Evolutionary conservation across 352 stramenopile species (phyloP).

Genomic region (Phytophthora ohioensis): DNA sequence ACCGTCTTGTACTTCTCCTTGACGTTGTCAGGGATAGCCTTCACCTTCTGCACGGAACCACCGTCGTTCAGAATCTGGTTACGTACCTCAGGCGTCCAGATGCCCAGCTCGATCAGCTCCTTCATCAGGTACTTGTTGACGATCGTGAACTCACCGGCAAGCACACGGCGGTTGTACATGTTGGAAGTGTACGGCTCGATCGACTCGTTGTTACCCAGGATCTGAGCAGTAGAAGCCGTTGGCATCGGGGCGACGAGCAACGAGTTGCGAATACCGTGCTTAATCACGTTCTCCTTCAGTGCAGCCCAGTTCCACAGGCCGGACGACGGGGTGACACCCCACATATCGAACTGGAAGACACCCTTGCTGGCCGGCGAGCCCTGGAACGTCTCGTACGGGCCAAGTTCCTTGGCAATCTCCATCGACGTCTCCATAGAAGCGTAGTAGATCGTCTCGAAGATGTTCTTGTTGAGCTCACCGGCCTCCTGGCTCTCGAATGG

Average conservation of each 20-base stretch:
- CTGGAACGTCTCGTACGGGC: constrained; percentile 97
- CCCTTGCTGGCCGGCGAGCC: constrained; percentile 97
- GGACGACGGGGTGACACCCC: constrained; percentile 94
- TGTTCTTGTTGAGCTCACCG: constrained; percentile 96
- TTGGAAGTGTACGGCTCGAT: constrained; percentile 99
- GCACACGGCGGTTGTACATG: constrained; percentile 99
- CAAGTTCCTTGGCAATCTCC: constrained; percentile 94
- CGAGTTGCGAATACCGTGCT: constrained; percentile 98
- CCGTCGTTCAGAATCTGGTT: constrained; percentile 99
- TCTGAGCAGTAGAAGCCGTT: constrained; percentile 99
- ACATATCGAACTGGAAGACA: constrained; percentile 99
- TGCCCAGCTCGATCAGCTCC: constrained; percentile 95
- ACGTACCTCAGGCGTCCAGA: constrained; percentile 97
- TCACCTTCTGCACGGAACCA: constrained; percentile 95
- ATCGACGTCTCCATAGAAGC: constrained; percentile 96
- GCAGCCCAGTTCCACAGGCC: constrained; percentile 96
- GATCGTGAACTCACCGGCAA: constrained; percentile 99
- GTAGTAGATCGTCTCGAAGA: constrained; percentile 99
- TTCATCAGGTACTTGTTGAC: constrained; percentile 99
- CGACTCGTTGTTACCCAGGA: constrained; percentile 99
- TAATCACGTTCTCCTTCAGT: constrained; percentile 93
- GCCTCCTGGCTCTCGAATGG: constrained; percentile 96
- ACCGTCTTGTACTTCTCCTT: constrained; percentile 99
- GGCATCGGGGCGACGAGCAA: constrained; percentile 99
- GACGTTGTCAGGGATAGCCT: constrained; percentile 77